Percentiles rank a stretch among this genome's conserved stretches.
Conservation (phyloP, 768 basidiomycete species). For the Daedaleopsis sinensis region DNA sequence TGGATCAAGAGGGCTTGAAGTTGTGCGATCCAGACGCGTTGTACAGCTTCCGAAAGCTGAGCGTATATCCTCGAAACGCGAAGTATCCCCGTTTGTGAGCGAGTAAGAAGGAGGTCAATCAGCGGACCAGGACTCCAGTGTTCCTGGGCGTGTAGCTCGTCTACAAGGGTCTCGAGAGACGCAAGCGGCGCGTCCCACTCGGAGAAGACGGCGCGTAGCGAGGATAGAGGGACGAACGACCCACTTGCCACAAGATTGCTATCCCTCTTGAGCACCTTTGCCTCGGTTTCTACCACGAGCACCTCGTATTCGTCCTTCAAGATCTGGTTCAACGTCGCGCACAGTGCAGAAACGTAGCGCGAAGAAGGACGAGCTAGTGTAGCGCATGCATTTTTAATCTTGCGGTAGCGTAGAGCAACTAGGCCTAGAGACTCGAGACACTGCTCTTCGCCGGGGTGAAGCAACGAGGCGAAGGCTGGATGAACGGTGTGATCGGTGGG, state of each 20-base stretch:
- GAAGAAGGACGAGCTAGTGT: conserved; percentile 60
- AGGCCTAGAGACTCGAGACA: conserved; percentile 78
- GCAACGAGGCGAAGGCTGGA: conserved; percentile 66
- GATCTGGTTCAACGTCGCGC: conserved; percentile 71
- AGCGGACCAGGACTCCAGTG: conserved; percentile 75
- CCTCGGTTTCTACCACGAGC: conserved; percentile 79
- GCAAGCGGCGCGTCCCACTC: conserved; percentile 89
- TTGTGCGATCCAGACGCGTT: conserved; percentile 82
- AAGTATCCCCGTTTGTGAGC: conserved; percentile 79
- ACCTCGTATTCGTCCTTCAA: conserved; percentile 80
- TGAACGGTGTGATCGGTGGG: conserved; percentile 57
- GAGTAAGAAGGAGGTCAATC: conserved; percentile 75
- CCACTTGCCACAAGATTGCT: conserved; percentile 75
- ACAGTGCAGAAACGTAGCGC: conserved; percentile 79
- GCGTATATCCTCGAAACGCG: conserved; percentile 73
- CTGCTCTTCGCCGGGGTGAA: conserved; percentile 89
- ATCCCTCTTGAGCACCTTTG: conserved; percentile 76
- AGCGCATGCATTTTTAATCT: conserved; percentile 61
- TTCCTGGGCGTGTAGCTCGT: conserved; percentile 57
- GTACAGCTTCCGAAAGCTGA: conserved; percentile 72
- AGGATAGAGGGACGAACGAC: conserved; percentile 85
- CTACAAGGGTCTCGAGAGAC: conserved; percentile 65
- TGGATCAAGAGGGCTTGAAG: conserved; percentile 83
- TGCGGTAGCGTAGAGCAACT: conserved; percentile 76
- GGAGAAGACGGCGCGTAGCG: conserved; percentile 79